Evolutionary conservation across 108 stramenopile species (phyloP).

Genomic region (Pseudonitzschia delicatissima): DNA sequence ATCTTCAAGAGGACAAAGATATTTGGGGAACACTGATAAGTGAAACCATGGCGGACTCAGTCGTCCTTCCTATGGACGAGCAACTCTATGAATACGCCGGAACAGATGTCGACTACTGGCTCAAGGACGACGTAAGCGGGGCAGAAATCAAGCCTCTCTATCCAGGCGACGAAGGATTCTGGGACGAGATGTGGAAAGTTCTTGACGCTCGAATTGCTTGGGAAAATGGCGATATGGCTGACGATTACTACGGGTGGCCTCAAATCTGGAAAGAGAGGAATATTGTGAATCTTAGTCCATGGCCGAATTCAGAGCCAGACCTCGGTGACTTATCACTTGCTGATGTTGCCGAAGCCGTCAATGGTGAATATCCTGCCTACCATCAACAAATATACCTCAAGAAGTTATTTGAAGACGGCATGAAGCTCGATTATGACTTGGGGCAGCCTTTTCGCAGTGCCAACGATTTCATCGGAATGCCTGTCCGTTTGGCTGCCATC

Average conservation of each 20-base stretch:
- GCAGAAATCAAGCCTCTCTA: not conserved
- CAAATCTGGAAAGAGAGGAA: slow-evolving; percentile 20
- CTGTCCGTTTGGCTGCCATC: slow-evolving; percentile 22
- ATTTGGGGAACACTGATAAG: too few relatives aligned
- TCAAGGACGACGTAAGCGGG: not conserved
- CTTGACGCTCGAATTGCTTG: slow-evolving; percentile 3
- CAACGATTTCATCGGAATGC: slow-evolving; percentile 16
- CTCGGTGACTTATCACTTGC: too few relatives aligned
- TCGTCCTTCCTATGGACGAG: too few relatives aligned
- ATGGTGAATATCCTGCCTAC: slow-evolving; percentile 27
- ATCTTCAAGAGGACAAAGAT: too few relatives aligned
- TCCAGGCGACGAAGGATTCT: slow-evolving; percentile 14
- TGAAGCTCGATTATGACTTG: slow-evolving; percentile 3
- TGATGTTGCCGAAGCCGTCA: slow-evolving; percentile 27
- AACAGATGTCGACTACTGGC: too few relatives aligned
- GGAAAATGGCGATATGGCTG: not conserved
- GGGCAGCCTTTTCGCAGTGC: slow-evolving; percentile 6
- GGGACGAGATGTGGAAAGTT: slow-evolving; percentile 25
- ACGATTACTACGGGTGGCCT: slow-evolving; percentile 1
- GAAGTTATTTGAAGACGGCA: not conserved
- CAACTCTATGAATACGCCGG: too few relatives aligned
- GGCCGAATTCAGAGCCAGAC: too few relatives aligned
- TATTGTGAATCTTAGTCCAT: too few relatives aligned
- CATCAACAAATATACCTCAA: slow-evolving; percentile 12
- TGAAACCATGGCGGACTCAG: too few relatives aligned